Evolutionary conservation across 192 early-diverging fungal species (phyloP), one percentile per base, ranked within the genome.

Genomic region (Coemansia sp.): DNA sequence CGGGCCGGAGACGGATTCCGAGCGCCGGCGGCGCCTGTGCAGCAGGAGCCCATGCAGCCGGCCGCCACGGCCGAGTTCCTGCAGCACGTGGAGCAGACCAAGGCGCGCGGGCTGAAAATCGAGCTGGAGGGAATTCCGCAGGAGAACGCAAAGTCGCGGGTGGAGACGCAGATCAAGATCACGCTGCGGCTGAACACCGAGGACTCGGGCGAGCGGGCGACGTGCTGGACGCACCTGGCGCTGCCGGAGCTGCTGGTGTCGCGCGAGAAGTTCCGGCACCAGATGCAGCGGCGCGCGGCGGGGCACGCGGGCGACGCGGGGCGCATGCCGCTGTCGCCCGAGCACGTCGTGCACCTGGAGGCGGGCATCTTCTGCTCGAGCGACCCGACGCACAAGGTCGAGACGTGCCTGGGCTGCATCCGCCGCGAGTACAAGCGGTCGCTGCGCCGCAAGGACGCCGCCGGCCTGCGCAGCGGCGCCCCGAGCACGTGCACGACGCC

Each of bases 151-250:
- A 94, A 95, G 75, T 96, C 93, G 11, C 84, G 95, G 6, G 95
- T 97, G 42, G 95, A 98, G 82, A 98, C 96, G 21, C 96, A 96
- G 80, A 95, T 95, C 72, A 95, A 94, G 65, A 84, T 97, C 28
- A 94, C 92, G 35, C 75, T 98, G 70, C 92, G 95, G 68, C 84
- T 98, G 30, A 86, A 91, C 1, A 90, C 87, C 14, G 55, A 58
- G 28, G 75, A 82, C 47, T 67, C 84, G 60, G 92, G 91, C 66
- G 90, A 90, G 64, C 91, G 90, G 40, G 89, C 90, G 16, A 82
- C 80, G 23, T 78, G 85, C 65, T 96, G 94, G 92, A 90, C 94
- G 42, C 93, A 95, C 67, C 81, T 98, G 69, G 81, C 88, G 37
- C 80, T 98, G 35, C 93, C 92, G 6, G 94, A 97, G 76, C 79